Evolutionary conservation across 1,139 yeast species (phyloP).

Genomic region (Suhomyces yuchorum): DNA sequence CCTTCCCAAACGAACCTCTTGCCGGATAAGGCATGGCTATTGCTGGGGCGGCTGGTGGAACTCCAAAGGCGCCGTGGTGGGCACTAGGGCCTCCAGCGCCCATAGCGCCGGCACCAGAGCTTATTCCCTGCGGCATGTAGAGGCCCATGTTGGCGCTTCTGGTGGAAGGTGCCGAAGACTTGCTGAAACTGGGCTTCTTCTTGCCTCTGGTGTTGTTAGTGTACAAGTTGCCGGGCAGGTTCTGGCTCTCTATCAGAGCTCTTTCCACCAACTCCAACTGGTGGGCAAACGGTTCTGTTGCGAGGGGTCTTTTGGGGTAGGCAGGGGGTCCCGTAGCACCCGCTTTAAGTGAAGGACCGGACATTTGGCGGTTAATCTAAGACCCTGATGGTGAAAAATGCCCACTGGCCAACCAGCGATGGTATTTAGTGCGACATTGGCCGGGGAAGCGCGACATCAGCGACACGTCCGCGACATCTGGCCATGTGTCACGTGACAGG

Average conservation of each 20-base stretch:
- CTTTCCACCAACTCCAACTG: constrained; percentile 38
- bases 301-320: constrained; percentile 30
- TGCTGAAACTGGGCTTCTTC: constrained; percentile 7
- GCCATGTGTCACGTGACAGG: no score
- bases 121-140: neutral
- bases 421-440: constrained; percentile 3
- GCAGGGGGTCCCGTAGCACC: neutral
- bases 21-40: neutral
- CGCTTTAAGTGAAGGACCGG: neutral
- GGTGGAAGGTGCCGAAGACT: neutral
- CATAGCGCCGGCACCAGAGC: neutral
- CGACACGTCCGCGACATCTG: neutral
- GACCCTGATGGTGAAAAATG: constrained; percentile 11
- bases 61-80: neutral
- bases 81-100: neutral
- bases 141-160: neutral
- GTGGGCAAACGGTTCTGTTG: constrained; percentile 34
- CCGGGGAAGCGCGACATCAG: neutral
- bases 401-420: constrained; percentile 11
- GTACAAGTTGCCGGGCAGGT: constrained; percentile 27
- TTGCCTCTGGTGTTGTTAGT: constrained; percentile 9
- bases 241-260: constrained; percentile 33
- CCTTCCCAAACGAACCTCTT: neutral
- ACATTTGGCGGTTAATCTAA: constrained; percentile 2
- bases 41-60: neutral